Evolutionary conservation across 73 alveolate genomes (phyloP), one percentile per base, ranked within the genome.

Genomic region (Paramecium sonneborni): DNA sequence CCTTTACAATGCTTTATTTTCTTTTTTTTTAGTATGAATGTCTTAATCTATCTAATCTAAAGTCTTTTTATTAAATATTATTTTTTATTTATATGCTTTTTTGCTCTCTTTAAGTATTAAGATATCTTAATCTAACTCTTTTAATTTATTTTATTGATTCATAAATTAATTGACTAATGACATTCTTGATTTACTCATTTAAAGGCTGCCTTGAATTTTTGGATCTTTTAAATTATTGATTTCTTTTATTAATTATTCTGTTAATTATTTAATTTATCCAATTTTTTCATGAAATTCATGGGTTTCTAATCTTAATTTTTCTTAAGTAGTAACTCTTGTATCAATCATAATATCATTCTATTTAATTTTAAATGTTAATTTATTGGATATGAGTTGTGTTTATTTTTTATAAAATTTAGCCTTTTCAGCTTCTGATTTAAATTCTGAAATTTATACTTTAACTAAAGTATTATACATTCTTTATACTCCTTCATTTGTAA

Each of bases 361-460:
- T 44, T 79, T 79, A 24, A 41, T 79, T 34, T 79, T 79, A 44
- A 38, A 8, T 9, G 14, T 44, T 10, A 79, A 23, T 79, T 46
- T 79, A 20, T 79, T 39, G 12, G 35, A 15, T 18, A 79, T 79
- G 1, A 44, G n/a, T 30, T 39, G 26, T 37, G 90, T 43, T 79
- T 79, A 26, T 79, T 79, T 79, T 23, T 44, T 79, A 79, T 79
- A 79, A 34, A 79, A 79, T 15, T 79, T 79, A 10, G 90, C 90
- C 18, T 79, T 79, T 44, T 79, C 90, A 41, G 90, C 69, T 44
- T 79, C 90, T 79, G 90, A 79, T 44, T 39, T 79, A 44, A 79
- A 79, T 43, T 46, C 9, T 9, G 48, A n/a, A 28, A 44, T 46
- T 37, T 79, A 79, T 5, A 74, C 87, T 44, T 79, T 79, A 23